Percentiles rank a stretch among this genome's conserved stretches.
Conservation (phyloP, 75 land plant species). For the Gnetum montanum region DNA sequence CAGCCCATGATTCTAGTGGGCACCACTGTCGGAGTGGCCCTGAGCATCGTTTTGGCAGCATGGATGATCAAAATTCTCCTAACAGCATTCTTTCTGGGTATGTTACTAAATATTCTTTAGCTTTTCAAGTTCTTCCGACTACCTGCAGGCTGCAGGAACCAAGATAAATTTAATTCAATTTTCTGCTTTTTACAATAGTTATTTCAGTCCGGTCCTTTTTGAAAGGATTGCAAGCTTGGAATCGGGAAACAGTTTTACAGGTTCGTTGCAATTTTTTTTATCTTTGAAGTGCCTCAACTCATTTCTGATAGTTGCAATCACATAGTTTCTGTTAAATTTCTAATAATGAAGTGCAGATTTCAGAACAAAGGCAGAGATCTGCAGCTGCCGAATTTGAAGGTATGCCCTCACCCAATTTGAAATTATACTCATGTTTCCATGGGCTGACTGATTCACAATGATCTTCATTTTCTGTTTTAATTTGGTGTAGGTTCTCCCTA, state of each 20-base stretch:
- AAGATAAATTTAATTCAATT: background rate
- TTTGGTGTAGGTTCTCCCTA: too few relatives aligned
- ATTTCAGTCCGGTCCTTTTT: slow-evolving; percentile 28
- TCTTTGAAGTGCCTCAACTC: background rate
- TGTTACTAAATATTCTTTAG: background rate
- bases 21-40: slow-evolving; percentile 57
- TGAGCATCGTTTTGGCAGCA: slow-evolving; percentile 50
- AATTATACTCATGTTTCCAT: too few relatives aligned
- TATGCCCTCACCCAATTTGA: background rate
- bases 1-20: slow-evolving; percentile 68
- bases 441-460: background rate
- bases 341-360: slow-evolving; percentile 17
- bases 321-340: background rate
- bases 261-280: slow-evolving; percentile 6
- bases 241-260: slow-evolving; percentile 30
- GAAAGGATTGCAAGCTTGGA: slow-evolving; percentile 40
- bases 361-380: slow-evolving; percentile 9
- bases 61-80: slow-evolving; percentile 55
- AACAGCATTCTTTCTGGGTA: slow-evolving; percentile 32
- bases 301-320: background rate
- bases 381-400: slow-evolving; percentile 7
- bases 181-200: slow-evolving; percentile 10
- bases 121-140: background rate
- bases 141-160: background rate
- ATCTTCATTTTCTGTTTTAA: background rate